These are phyloP conservation scores for Linum trigynum DNA, from an alignment of 345 rosid species.

Conservation along the genomic window DNA sequence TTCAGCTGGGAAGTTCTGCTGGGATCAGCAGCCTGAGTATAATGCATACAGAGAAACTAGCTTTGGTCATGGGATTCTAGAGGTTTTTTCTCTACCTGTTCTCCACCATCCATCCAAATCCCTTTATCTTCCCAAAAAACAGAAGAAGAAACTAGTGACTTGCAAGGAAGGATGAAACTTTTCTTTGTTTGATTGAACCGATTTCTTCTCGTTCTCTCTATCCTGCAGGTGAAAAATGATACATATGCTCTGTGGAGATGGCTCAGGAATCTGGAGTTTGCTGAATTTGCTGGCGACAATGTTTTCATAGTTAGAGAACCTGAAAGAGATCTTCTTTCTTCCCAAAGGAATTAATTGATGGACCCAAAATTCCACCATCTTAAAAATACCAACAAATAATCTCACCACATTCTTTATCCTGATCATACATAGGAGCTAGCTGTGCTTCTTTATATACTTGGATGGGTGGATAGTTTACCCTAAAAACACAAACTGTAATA, in stretches of 20 bases:
- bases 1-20: slow-evolving; percentile 63
- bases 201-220: too few relatives aligned
- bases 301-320: slow-evolving; percentile 81
- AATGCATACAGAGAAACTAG: slow-evolving; percentile 90
- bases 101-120: neutral
- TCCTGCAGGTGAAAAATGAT: slow-evolving; percentile 61
- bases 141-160: too few relatives aligned
- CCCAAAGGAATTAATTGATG: too few relatives aligned
- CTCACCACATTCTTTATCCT: too few relatives aligned
- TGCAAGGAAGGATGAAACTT: neutral
- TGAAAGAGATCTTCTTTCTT: too few relatives aligned
- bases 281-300: slow-evolving; percentile 47
- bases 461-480: too few relatives aligned
- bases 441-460: too few relatives aligned
- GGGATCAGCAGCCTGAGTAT: slow-evolving; percentile 87
- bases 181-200: neutral
- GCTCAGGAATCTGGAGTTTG: slow-evolving; percentile 70
- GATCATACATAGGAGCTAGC: too few relatives aligned
- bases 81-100: slow-evolving; percentile 36
- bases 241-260: slow-evolving; percentile 88
- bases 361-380: too few relatives aligned
- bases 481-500: too few relatives aligned
- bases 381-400: too few relatives aligned
- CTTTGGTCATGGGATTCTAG: slow-evolving; percentile 86
- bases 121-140: neutral